Base-by-base conservation (phyloP, 108 stramenopile genomes). In the Cyclotella kingstonii region DNA sequence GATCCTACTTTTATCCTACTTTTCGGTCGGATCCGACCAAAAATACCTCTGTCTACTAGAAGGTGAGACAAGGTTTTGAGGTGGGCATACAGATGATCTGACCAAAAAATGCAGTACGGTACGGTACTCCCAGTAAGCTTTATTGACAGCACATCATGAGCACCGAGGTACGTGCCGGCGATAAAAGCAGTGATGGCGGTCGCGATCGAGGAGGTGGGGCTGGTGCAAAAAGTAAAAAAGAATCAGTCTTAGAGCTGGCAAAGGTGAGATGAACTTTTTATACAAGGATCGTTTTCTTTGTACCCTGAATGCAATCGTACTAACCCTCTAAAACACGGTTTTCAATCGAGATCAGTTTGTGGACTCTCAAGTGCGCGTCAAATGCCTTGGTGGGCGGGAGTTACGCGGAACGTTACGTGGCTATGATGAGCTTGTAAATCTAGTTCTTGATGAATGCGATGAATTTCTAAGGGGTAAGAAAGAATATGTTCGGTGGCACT, bases 351-450 rank as follows among this genome's bases (percentile, higher is more conserved):
- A 46, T 45, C 35, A 73, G 72, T 59, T 93, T 33, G 77, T 89
- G 72, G 91, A 93, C 68, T 64, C 83, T 5, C 60, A 41, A 7
- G 91, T 93, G 0, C 84, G 84, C 8, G 88, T 93, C 48, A 93
- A 93, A 69, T 89, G 88, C 43, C 45, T 89, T 12, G 91, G 91
- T 5, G 91, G 91, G 15, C 56, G 91, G 48, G 91, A 93, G 66
- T 41, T 93, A 0, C 60, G 81, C 39, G 91, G 91, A 28, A 77
- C 77, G 8, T 57, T 93, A 26, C 69, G 76, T 30, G 91, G 91
- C 22, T 93, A 93, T 70, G 91, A 93, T 54, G 91, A 93, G 31
- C 59, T 93, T 18, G 91, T 93, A 1, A 93, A 93, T 81, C 79
- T 93, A 15, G 91, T 93, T 0, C 66, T 93, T 35, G 91, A 93